A percentile compares a stretch with the other conserved stretches of the same genome.
Conservation (phyloP, 2,329 filamentous ascomycete genomes). For the Claviceps fusiformis region DNA sequence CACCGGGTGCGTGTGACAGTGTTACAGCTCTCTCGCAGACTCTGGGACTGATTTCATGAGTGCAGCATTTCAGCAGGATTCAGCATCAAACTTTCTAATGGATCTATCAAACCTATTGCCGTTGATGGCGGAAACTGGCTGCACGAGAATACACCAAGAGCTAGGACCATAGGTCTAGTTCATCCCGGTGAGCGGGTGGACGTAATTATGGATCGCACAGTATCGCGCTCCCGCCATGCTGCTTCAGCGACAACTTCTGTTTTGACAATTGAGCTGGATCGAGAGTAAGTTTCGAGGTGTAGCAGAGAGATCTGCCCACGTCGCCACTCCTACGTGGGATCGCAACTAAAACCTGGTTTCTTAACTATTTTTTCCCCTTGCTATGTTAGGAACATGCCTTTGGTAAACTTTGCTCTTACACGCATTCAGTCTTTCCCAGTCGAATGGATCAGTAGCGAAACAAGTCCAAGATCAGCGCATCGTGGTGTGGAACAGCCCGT, state of each 20-base stretch:
- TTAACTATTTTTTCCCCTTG: background rate
- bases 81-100: conserved; percentile 2
- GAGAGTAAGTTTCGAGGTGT: conserved; percentile 5
- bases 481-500: background rate
- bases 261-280: conserved; percentile 7
- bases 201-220: conserved; percentile 4
- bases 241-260: background rate
- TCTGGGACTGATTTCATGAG: background rate
- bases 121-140: conserved; percentile 10
- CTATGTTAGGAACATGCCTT: conserved; percentile 9
- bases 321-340: background rate
- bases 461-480: background rate
- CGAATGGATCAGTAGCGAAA: background rate
- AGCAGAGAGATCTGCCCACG: background rate
- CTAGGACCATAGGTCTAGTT: conserved; percentile 8
- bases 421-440: conserved; percentile 10
- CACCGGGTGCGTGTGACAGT: conserved; percentile 3
- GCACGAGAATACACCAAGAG: conserved; percentile 5
- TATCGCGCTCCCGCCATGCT: no score
- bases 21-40: background rate
- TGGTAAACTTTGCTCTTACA: conserved; percentile 10
- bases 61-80: conserved; percentile 5
- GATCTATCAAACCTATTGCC: conserved; percentile 8
- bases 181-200: conserved; percentile 13
- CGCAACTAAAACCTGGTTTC: no score